Percentiles rank a stretch among this genome's conserved stretches.
These are phyloP conservation scores for Silybum marianum DNA, from an alignment of 129 eudicot species.

Conservation along the genomic window DNA sequence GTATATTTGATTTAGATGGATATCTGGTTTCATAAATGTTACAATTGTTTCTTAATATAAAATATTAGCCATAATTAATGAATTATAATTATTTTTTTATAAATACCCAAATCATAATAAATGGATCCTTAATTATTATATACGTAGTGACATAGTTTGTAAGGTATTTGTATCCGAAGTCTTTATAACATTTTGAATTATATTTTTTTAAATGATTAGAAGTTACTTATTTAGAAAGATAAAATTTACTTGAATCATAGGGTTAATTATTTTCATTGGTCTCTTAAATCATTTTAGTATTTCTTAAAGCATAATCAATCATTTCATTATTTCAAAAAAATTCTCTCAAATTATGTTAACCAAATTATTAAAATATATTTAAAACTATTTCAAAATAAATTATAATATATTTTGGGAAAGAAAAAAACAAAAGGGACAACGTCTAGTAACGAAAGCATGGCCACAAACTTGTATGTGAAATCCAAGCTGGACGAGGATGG, in stretches of 20 bases:
- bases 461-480: constrained; percentile 23
- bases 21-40: too few species aligned
- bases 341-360: not conserved
- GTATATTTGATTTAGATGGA: too few species aligned
- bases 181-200: too few species aligned
- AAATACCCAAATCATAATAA: too few species aligned
- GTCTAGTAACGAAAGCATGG: not conserved
- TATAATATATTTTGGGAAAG: not conserved
- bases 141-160: too few species aligned
- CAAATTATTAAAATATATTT: not conserved
- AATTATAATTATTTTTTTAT: too few species aligned
- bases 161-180: too few species aligned
- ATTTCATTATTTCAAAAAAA: not conserved
- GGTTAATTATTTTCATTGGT: not conserved
- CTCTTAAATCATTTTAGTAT: constrained; percentile 13
- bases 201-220: too few species aligned
- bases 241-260: not conserved
- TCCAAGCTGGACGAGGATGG: constrained; percentile 32
- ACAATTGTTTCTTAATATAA: too few species aligned
- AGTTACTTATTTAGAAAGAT: not conserved
- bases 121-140: too few species aligned
- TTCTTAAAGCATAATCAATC: constrained; percentile 12
- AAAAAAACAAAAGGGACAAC: not conserved
- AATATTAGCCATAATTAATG: too few species aligned
- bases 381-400: not conserved